Evolutionary conservation across 2,329 filamentous ascomycete genomes (phyloP).

Genomic region (Aspergillus japonicus): DNA sequence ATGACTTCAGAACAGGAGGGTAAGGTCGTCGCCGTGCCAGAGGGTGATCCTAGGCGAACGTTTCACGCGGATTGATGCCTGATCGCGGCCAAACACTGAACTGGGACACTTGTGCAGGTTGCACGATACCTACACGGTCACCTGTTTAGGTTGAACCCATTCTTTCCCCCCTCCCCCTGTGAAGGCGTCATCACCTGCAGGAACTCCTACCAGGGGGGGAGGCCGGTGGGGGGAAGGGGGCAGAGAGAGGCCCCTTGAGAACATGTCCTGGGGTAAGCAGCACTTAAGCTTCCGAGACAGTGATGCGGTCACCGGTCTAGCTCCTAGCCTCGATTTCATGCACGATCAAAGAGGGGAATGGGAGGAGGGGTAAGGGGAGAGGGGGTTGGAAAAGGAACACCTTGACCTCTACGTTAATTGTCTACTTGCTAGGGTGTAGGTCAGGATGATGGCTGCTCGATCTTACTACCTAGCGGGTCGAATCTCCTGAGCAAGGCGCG

Average conservation of each 20-base stretch:
- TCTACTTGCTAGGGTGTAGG: neutral
- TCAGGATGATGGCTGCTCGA: neutral
- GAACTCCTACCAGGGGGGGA: neutral
- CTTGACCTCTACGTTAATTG: neutral
- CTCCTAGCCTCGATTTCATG: slow-evolving; percentile 4
- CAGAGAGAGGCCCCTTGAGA: slow-evolving; percentile 8
- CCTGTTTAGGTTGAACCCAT: neutral
- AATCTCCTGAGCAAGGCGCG: neutral
- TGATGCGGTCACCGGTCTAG: slow-evolving; percentile 7
- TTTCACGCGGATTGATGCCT: slow-evolving; percentile 5
- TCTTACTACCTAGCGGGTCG: neutral
- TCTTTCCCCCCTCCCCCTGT: neutral
- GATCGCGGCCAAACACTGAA: slow-evolving; percentile 1
- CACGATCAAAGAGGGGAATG: slow-evolving; percentile 1
- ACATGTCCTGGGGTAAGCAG: slow-evolving; percentile 13
- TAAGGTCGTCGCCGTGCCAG: neutral
- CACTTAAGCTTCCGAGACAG: slow-evolving; percentile 14
- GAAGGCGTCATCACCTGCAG: slow-evolving; percentile 2
- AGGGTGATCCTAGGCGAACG: neutral
- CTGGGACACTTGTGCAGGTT: slow-evolving; percentile 6
- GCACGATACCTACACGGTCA: slow-evolving; percentile 14
- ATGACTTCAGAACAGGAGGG: neutral
- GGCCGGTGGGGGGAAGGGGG: neutral
- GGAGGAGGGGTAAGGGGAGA: too few relatives aligned
- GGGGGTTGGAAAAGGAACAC: neutral